Percentiles rank a stretch among this genome's conserved stretches.
These are phyloP conservation scores for Stagonosporopsis cucurbitacearum DNA, from an alignment of 2,329 filamentous ascomycete species.

Conservation along the genomic window DNA sequence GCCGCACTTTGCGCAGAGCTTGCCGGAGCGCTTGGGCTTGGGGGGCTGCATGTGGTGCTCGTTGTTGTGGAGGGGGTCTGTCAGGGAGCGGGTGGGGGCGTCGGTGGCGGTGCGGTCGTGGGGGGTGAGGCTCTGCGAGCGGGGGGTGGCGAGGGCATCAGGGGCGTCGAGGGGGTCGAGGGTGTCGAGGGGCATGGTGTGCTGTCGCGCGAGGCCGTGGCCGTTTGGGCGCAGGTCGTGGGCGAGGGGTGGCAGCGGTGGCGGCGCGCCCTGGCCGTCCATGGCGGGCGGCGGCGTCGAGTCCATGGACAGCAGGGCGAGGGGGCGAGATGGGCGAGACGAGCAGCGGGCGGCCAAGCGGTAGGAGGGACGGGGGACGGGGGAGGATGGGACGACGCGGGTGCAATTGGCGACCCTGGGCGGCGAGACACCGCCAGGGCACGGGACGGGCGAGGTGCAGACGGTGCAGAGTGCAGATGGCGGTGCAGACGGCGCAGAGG, in stretches of 20 bases:
- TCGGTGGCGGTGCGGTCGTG: slow-evolving; percentile 32
- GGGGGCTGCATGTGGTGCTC: slow-evolving; percentile 26
- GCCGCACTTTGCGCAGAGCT: slow-evolving; percentile 79
- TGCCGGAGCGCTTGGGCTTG: slow-evolving; percentile 43
- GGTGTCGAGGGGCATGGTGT: slow-evolving; percentile 39
- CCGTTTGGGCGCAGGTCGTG: slow-evolving; percentile 42
- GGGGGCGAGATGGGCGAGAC: background rate
- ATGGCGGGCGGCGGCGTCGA: slow-evolving; percentile 34
- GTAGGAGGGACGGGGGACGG: background rate
- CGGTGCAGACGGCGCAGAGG: no score
- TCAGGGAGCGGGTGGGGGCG: slow-evolving; percentile 35
- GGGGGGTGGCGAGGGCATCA: background rate
- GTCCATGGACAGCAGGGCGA: slow-evolving; percentile 3
- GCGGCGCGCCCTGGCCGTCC: slow-evolving; percentile 39
- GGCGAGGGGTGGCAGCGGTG: slow-evolving; percentile 34
- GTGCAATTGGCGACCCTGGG: background rate
- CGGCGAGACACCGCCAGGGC: no score
- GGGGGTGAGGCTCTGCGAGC: slow-evolving; percentile 31
- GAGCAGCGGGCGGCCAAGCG: no score
- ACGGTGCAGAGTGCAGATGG: no score
- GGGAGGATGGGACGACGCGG: background rate
- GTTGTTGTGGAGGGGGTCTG: slow-evolving; percentile 37
- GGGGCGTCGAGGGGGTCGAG: slow-evolving; percentile 33
- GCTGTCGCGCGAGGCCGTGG: slow-evolving; percentile 41
- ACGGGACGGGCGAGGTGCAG: background rate